Evolutionary conservation across 495 filamentous ascomycete species (phyloP).

Genomic region (Tuber brumale): DNA sequence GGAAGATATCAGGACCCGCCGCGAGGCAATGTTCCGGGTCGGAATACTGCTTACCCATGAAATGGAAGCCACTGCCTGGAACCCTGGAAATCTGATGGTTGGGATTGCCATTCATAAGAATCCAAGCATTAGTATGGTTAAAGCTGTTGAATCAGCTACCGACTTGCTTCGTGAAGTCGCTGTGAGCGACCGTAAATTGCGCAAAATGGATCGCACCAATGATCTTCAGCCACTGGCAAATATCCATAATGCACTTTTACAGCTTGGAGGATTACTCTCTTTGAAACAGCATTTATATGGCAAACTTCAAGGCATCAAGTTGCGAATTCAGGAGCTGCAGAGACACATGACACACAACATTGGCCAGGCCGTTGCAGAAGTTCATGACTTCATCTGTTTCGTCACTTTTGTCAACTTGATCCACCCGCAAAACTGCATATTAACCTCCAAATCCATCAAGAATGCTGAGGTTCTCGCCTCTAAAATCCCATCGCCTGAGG

Average conservation of each 20-base stretch:
- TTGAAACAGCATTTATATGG: neutral
- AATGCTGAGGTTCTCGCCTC: neutral
- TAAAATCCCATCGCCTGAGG: neutral
- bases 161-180: neutral
- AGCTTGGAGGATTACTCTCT: neutral
- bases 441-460: neutral
- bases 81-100: neutral
- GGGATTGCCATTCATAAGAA: neutral
- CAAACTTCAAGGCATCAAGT: neutral
- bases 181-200: neutral
- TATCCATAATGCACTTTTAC: neutral
- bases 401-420: neutral
- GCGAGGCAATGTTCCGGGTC: neutral
- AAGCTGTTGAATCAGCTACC: neutral
- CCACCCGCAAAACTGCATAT: neutral
- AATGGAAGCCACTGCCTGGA: neutral
- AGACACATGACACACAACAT: neutral
- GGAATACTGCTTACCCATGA: neutral
- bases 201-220: neutral
- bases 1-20: neutral
- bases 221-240: neutral
- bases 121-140: neutral
- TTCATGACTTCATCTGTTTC: conserved; percentile 1
- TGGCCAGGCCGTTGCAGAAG: neutral
- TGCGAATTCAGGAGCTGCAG: neutral